These are phyloP conservation scores for Raffaelea deltoideospora DNA, from an alignment of 2,329 filamentous ascomycete genomes.

Conservation along the genomic window DNA sequence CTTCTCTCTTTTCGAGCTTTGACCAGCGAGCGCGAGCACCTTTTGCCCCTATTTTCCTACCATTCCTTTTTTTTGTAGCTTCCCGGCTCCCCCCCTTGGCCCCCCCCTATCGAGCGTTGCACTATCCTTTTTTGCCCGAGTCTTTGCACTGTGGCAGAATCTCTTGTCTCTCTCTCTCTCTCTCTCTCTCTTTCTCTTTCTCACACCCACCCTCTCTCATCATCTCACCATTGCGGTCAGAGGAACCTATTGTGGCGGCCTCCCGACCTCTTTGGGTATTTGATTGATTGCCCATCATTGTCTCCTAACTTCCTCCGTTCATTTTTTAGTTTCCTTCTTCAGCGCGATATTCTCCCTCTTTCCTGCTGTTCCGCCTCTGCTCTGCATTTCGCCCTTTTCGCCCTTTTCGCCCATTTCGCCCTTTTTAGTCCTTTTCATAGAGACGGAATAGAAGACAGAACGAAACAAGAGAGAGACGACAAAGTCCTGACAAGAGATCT, in stretches of 20 bases:
- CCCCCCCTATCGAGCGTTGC: conserved; percentile 1
- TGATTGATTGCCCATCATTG: neutral
- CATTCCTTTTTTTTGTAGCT: neutral
- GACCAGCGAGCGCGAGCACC: no score
- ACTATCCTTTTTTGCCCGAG: no score
- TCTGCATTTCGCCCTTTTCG: conserved; percentile 4
- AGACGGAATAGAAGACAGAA: no score
- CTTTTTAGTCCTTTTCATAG: neutral
- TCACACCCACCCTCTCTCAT: neutral
- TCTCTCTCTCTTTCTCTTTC: neutral
- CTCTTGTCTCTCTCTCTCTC: no score
- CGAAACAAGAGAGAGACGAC: no score
- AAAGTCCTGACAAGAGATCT: neutral
- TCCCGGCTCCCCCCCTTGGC: neutral
- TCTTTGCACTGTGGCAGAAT: no score
- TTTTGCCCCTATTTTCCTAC: no score
- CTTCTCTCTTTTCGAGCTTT: no score
- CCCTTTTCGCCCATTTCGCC: neutral
- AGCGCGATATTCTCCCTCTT: neutral
- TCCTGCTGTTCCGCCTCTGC: conserved; percentile 3
- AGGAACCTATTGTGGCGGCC: no score
- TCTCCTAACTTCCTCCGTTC: neutral
- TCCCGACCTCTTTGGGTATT: no score
- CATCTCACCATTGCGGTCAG: neutral
- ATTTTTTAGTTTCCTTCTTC: neutral